Base-by-base conservation (phyloP, 768 basidiomycete genomes). In the Leccinum barrowsii region DNA sequence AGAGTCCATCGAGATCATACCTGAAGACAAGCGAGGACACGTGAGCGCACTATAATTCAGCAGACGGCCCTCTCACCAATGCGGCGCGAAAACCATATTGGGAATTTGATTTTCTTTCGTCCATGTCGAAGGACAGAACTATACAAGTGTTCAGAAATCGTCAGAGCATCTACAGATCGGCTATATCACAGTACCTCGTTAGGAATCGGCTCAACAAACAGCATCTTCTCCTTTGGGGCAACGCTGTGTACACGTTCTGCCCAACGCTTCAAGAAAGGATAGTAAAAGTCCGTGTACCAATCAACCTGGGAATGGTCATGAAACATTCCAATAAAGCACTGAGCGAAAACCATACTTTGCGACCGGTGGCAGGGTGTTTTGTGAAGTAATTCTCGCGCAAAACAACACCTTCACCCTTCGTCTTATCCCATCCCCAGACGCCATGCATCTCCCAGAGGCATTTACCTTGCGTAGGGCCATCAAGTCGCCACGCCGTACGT, bases 361-460 rank as follows among this genome's bases (percentile, higher is more conserved):
- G 76, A 6, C 82, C 86, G 8, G 80, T 86, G 56, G 67, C 64
- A 2, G 92, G 90, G 68, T 93, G 77, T 56, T 83, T 83, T 12
- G 76, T 71, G 65, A 99, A 99, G 69, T 97, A 98, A 62, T 80
- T 89, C 68, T 93, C 91, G 50, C 90, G 80, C 55, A 98, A 72
- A 4, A 90, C 85, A 2, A 95, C 85, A 0, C 85, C 86, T 59
- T 83, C 78, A 13, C 85, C 73, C 64, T 85, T 87, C 28, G 74
- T 75, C 5, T 71, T 74, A 65, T 92, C 89, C 87, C 89, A 98
- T 0, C 85, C 84, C 96, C 97, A 99, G 4, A 98, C 91, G 17
- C 90, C 92, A 62, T 98, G 94, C 76, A 87, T 82, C 65, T 91
- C 87, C 94, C 94, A 96, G 4, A 94, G 63, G 67, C 94, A 97